Evolutionary conservation across 2,329 filamentous ascomycete genomes (phyloP), one percentile per base, ranked within the genome.

Genomic region (Emergomyces pasteurianus): DNA sequence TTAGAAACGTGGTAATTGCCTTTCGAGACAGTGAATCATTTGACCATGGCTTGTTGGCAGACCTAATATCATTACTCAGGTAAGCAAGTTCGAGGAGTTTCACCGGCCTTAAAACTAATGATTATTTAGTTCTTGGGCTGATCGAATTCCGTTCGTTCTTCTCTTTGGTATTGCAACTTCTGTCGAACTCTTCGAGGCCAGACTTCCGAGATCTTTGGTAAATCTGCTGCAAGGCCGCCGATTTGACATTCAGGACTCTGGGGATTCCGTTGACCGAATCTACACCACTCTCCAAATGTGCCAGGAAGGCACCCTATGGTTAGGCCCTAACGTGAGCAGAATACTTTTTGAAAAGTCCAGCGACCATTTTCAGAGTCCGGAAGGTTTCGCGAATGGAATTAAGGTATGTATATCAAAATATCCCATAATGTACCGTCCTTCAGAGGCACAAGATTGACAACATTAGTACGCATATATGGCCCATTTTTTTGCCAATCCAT

Each of bases 81-180:
- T 26, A 10, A 18, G 4, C 26, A 31, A 36, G 31, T 23, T 21
- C 9, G 26, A 16, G 16, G 26, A 21, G 16, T 40, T 40, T 14
- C 61, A 21, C 28, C 28, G 7, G 9, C 2, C 9, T 18, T n/a
- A 34, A 18, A 10, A n/a, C 50, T 34, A 54, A 6, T 16, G 47
- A 42, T 26, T 55, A 49, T 54, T n/a, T 62, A 82, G 80, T 63
- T 82, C 79, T 21, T 86, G 84, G 84, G 73, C 78, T 53, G 80
- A 85, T 67, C 81, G 84, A 34, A 81, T 86, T 58, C 82, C 83
- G 0, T 81, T 86, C 61, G 77, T 83, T 2, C 72, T 84, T 2
- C 70, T 86, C 2, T 80, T 86, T 60, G 82, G 81, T 16, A 79
- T 86, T 56, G 82, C 82, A n/a, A 86, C 84, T 0, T 85, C 83